A percentile compares a stretch with the other conserved stretches of the same genome.
These are phyloP conservation scores for Elongisporangium undulatum DNA, from an alignment of 352 stramenopile genomes.

Conservation along the genomic window DNA sequence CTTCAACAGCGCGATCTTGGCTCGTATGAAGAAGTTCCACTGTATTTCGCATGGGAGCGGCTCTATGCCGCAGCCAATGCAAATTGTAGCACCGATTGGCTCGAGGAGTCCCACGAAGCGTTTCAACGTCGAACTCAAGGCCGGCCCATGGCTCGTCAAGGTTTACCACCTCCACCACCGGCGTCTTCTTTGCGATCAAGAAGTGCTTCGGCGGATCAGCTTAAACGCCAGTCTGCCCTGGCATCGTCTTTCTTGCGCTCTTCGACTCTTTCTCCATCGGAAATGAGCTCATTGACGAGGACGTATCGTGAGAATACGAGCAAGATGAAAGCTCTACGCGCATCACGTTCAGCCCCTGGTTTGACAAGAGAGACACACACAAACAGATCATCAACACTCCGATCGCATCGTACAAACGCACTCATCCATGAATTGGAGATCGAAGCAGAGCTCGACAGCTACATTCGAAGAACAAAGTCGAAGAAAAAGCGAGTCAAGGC, in stretches of 20 bases:
- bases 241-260: slow-evolving; percentile 32
- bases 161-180: slow-evolving; percentile 18
- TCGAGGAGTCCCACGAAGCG: slow-evolving; percentile 26
- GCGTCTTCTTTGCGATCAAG: slow-evolving; percentile 20
- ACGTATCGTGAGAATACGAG: slow-evolving; percentile 6
- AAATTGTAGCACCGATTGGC: slow-evolving; percentile 41
- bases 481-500: not conserved
- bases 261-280: slow-evolving; percentile 5
- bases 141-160: slow-evolving; percentile 25
- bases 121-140: slow-evolving; percentile 23
- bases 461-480: not conserved
- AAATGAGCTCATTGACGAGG: slow-evolving; percentile 6
- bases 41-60: slow-evolving; percentile 55
- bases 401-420: not conserved
- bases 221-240: slow-evolving; percentile 17
- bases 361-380: not conserved
- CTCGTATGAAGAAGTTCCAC: slow-evolving; percentile 40
- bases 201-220: not conserved
- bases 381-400: not conserved
- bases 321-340: slow-evolving; percentile 7
- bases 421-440: not conserved
- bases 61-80: slow-evolving; percentile 38
- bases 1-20: slow-evolving; percentile 33
- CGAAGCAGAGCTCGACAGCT: not conserved
- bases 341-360: not conserved